Evolutionary conservation across 2,329 filamentous ascomycete genomes (phyloP).

Genomic region (Aspergillus sp.): DNA sequence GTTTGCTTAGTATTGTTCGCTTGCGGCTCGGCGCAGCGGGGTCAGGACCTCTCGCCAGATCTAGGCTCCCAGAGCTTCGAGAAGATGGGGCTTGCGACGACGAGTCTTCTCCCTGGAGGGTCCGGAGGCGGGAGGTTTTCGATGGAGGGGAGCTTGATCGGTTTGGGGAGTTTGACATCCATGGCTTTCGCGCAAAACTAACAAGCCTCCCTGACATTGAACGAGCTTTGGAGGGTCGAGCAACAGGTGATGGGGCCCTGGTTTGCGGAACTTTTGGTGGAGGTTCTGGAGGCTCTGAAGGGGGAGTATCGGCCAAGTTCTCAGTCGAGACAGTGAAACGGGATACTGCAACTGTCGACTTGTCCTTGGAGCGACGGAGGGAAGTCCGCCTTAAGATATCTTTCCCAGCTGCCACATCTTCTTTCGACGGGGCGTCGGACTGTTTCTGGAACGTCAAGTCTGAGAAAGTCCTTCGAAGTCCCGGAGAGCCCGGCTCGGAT

Average conservation of each 20-base stretch:
- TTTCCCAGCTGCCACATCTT: conserved; percentile 40
- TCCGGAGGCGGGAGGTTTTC: conserved; percentile 27
- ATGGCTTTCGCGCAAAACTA: conserved; percentile 52
- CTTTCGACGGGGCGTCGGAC: conserved; percentile 37
- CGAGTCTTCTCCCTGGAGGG: conserved; percentile 28
- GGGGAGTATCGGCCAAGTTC: conserved; percentile 30
- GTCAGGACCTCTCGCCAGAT: conserved; percentile 19
- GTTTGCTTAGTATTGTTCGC: conserved; percentile 36
- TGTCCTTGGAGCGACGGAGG: conserved; percentile 36
- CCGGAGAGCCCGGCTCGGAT: conserved; percentile 32
- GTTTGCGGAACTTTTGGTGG: conserved; percentile 26
- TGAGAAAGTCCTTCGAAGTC: conserved; percentile 51
- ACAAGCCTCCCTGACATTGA: conserved; percentile 52
- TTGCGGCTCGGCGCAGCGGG: conserved; percentile 24
- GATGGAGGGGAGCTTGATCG: conserved; percentile 48
- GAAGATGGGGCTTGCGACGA: conserved; percentile 23
- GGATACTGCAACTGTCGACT: conserved; percentile 30
- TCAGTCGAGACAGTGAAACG: conserved; percentile 40
- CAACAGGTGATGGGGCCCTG: conserved; percentile 29
- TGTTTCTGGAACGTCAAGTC: conserved; percentile 47
- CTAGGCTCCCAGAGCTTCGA: conserved; percentile 18
- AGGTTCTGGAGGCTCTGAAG: conserved; percentile 19
- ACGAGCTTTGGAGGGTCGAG: conserved; percentile 43
- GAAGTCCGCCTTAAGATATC: conserved; percentile 44
- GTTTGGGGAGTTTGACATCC: conserved; percentile 45